Percentiles rank a stretch among this genome's conserved stretches.
Conservation (phyloP, 1,284 basidiomycete genomes). For the Cutaneotrichosporon sp. region DNA sequence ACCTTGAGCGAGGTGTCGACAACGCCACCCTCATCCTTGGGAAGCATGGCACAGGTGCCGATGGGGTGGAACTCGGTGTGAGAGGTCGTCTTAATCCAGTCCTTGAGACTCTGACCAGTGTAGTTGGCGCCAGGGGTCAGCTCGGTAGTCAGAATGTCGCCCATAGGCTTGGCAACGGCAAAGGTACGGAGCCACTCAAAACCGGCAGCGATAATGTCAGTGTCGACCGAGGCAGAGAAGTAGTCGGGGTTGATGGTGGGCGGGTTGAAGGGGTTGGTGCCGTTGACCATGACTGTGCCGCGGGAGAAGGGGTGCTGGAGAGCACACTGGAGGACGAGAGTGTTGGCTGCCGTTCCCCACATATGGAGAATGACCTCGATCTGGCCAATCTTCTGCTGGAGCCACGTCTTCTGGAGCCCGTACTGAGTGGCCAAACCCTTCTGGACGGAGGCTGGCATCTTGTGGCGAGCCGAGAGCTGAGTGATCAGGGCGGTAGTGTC, state of each 20-base stretch:
- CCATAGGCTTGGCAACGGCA: constrained; percentile 34
- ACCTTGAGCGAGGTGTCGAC: constrained; percentile 61
- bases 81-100: constrained; percentile 37
- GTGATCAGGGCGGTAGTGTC: constrained; percentile 54
- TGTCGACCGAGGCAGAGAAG: constrained; percentile 48
- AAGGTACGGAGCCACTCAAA: constrained; percentile 35
- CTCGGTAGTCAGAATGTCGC: constrained; percentile 30
- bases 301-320: constrained; percentile 49
- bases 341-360: constrained; percentile 24
- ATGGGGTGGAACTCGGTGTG: constrained; percentile 56
- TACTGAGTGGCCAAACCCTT: constrained; percentile 39
- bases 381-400: constrained; percentile 39
- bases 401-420: constrained; percentile 33
- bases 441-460: constrained; percentile 39
- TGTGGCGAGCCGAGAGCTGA: constrained; percentile 54
- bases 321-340: constrained; percentile 34
- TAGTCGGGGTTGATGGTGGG: constrained; percentile 63
- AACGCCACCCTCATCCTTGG: constrained; percentile 59
- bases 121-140: constrained; percentile 14
- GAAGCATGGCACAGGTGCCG: constrained; percentile 63
- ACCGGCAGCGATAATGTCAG: constrained; percentile 35
- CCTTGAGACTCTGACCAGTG: constrained; percentile 31
- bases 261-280: constrained; percentile 54
- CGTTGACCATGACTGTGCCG: constrained; percentile 53
- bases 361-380: constrained; percentile 46